Evolutionary conservation across 257 asterid genomes (phyloP), one percentile per base, ranked within the genome.

Genomic region (Echites panduratus): DNA sequence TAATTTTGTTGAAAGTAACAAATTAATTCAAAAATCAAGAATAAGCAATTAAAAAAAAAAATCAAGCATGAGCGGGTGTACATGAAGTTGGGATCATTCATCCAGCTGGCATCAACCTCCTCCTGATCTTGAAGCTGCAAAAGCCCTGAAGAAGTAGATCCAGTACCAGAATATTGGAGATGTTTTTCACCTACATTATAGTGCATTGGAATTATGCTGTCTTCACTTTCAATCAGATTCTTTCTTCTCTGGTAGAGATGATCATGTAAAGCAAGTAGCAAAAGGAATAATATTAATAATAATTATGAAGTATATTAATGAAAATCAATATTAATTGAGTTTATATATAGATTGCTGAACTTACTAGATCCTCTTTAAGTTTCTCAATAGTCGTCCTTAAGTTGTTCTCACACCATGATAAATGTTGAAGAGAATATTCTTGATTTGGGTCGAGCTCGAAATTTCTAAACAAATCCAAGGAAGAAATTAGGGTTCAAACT

Each of bases 321-420:
- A 32, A 32, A 3, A 32, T 32, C 38, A 32, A 32, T 32, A 32
- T 32, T 32, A 32, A 32, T 32, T 32, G 38, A 32, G 38, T 32
- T 32, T n/a, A n/a, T n/a, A 32, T 32, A 32, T 32, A 32, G 16
- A 13, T 49, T 13, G 2, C 4, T 22, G 9, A 63, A 64, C 69
- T 6, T 16, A 43, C 71, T 52, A 43, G 19, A 5, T 12, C 38
- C 38, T 32, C 29, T n/a, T 43, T 41, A 7, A 89, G 71, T 66
- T 48, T 77, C 58, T 83, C 75, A 17, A 87, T 66, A 73, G 96
- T 83, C 7, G 47, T 67, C 9, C 72, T 48, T 66, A 89, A 69
- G 77, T 89, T 87, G 68, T 82, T 82, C 77, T 86, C 94, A 71
- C 86, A 85, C 96, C 91, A 89, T 5, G 80, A 61, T 20, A 86